A percentile compares a stretch with the other conserved stretches of the same genome.
phyloP scores from a whole-genome alignment of 1,139 yeast species.

The Pichia kudriavzevii region DNA sequence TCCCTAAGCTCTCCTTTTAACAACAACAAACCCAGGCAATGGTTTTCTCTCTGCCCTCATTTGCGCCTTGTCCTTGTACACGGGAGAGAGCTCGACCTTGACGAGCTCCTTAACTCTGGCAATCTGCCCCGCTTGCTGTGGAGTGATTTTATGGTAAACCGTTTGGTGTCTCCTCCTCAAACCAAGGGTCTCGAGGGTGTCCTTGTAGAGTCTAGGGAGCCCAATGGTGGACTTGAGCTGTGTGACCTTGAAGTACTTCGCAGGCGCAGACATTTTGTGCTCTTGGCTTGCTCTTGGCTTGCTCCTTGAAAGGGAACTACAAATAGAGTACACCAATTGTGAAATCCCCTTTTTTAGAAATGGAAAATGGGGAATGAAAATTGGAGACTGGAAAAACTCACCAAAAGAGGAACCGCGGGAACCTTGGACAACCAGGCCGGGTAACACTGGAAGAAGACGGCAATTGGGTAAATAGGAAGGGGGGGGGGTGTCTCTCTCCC shows the following conservation, averaged over 20 bases:
- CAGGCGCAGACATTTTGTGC: slow-evolving; percentile 19
- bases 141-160: slow-evolving; percentile 66
- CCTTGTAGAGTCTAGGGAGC: slow-evolving; percentile 60
- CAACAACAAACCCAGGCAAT: slow-evolving; percentile 53
- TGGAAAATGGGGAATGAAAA: too few species aligned
- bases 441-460: too few species aligned
- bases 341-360: too few species aligned
- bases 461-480: too few species aligned
- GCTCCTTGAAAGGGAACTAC: background rate
- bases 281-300: background rate
- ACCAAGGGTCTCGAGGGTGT: slow-evolving; percentile 67
- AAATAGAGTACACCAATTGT: too few species aligned
- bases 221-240: slow-evolving; percentile 82
- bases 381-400: too few species aligned
- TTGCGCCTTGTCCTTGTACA: slow-evolving; percentile 40
- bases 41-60: slow-evolving; percentile 52
- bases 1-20: slow-evolving; percentile 29
- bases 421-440: too few species aligned
- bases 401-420: too few species aligned
- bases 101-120: slow-evolving; percentile 82
- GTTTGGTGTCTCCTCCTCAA: slow-evolving; percentile 66
- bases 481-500: too few species aligned
- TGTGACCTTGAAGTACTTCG: slow-evolving; percentile 51
- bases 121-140: slow-evolving; percentile 79
- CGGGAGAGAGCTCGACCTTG: slow-evolving; percentile 68